Conservation (phyloP, 495 filamentous ascomycete species). For the Hyphodiscus hymeniophilus region DNA sequence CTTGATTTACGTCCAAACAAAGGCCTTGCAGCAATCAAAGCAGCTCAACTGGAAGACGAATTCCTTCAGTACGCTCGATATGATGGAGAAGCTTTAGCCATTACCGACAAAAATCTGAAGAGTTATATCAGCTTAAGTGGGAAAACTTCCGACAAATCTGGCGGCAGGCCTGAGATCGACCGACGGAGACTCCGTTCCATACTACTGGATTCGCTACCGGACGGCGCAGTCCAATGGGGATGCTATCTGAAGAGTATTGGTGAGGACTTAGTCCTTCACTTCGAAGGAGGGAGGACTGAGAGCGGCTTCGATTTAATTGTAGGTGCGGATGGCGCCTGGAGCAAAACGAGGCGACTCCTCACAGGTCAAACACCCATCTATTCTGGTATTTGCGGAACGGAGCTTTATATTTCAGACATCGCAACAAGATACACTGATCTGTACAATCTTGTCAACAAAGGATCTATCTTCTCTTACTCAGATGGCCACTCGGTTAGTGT, state of each 20-base stretch:
- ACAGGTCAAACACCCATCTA: background rate
- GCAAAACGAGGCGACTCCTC: background rate
- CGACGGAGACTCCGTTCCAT: background rate
- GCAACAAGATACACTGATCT: background rate
- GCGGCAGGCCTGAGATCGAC: background rate
- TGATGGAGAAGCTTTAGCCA: background rate
- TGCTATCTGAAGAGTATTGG: no score
- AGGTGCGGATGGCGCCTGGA: background rate
- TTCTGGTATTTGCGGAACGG: background rate
- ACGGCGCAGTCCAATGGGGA: background rate
- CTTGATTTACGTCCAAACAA: background rate
- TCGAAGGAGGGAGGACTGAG: background rate
- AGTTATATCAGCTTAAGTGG: no score
- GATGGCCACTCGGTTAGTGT: background rate
- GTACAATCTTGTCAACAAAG: background rate
- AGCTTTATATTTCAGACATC: background rate
- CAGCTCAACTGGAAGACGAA: background rate
- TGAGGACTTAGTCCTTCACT: no score
- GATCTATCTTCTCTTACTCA: background rate
- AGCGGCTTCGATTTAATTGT: background rate
- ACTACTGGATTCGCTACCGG: background rate
- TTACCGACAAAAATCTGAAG: no score
- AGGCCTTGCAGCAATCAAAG: background rate
- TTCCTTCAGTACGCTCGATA: background rate
- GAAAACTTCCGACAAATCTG: background rate